Evolutionary conservation across 139 green algal species (phyloP), one percentile per base, ranked within the genome.

Genomic region (Tetraselmis striata): DNA sequence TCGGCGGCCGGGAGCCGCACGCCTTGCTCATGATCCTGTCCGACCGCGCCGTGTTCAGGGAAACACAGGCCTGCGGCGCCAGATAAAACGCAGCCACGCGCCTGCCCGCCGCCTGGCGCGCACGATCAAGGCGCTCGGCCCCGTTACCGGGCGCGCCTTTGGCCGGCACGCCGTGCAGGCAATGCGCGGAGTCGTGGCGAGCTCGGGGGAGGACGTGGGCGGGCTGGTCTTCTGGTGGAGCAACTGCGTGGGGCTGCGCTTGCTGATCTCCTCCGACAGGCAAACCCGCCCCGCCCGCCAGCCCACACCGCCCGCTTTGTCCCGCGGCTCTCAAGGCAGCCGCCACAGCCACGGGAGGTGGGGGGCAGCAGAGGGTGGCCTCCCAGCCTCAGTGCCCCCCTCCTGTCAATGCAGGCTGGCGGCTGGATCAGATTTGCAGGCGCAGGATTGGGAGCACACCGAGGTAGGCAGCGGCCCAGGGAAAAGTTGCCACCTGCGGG

Each of bases 81-180:
- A 18, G 11, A 67, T 67, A 18, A 5, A 67, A 18, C 45, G 45
- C 18, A 67, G 45, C 45, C 93, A 97, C 77, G 88, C 90, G 5
- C 90, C 93, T 0, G 93, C 93, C 0, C 86, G 93, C 26, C 89
- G 93, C 28, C 78, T 96, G 18, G 93, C 92, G 0, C 86, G 93
- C 26, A 96, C 92, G 29, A 87, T 95, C 78, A 87, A 95, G 80
- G 87, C 81, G 79, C 85, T 95, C 30, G 91, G 93, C 0, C 80
- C 84, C 0, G 88, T 92, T 32, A 85, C 45, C 87, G 84, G 90
- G 93, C 77, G 67, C 87, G 26, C 82, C 0, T 95, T 97, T 84
- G 92, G 86, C 28, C 76, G 87, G 29, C 82, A 88, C 29, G 89
- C 90, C 23, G 80, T 96, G 75, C 79, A 79, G 2, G 83, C 90